A percentile compares a stretch with the other conserved stretches of the same genome.
These are phyloP conservation scores for Leccinum olivaceoglutinosum DNA, from an alignment of 1,284 basidiomycete genomes.

Conservation along the genomic window DNA sequence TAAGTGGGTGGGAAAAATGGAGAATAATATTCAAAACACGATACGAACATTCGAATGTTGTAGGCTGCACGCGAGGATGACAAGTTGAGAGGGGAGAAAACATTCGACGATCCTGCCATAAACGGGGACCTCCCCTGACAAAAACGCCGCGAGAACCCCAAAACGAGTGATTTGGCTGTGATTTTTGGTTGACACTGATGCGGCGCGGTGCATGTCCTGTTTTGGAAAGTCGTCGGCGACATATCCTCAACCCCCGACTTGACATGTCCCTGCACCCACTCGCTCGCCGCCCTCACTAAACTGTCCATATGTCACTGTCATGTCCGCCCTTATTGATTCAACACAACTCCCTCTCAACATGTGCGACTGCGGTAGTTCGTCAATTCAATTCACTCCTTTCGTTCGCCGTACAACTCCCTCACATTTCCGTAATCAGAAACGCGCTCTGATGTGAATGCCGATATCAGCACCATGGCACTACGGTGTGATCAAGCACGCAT, in stretches of 20 bases:
- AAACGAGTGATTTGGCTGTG: conserved; percentile 20
- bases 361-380: conserved; percentile 19
- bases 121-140: conserved; percentile 16
- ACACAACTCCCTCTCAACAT: conserved; percentile 8
- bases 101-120: conserved; percentile 27
- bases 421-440: conserved; percentile 30
- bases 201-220: conserved; percentile 20
- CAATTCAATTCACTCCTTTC: conserved; percentile 19
- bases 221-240: conserved; percentile 28
- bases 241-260: conserved; percentile 16
- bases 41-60: conserved; percentile 8
- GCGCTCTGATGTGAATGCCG: conserved; percentile 32
- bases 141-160: conserved; percentile 21
- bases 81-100: neutral
- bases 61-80: neutral
- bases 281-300: conserved; percentile 19
- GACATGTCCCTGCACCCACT: conserved; percentile 20
- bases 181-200: conserved; percentile 23
- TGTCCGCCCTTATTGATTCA: conserved; percentile 17
- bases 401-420: conserved; percentile 29
- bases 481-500: conserved; percentile 29
- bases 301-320: conserved; percentile 27
- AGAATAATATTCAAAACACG: conserved; percentile 8
- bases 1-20: conserved; percentile 24
- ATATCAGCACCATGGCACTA: conserved; percentile 21